Percentiles rank a stretch among this genome's conserved stretches.
Conservation (phyloP, 164 flowering plant species). For the Akebia trifoliata region DNA sequence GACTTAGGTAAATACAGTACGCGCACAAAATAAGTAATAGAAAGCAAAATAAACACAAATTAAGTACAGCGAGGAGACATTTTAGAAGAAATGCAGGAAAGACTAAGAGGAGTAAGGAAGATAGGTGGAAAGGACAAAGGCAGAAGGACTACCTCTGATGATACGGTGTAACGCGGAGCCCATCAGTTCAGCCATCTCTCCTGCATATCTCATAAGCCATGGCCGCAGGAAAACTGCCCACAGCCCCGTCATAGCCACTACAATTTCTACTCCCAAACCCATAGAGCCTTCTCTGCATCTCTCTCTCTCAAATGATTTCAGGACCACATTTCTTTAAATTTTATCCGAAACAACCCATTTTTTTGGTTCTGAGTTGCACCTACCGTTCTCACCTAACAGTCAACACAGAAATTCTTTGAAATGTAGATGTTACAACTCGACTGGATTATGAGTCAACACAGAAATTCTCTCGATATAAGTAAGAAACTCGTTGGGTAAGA, state of each 20-base stretch:
- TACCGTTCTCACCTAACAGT: too few relatives aligned
- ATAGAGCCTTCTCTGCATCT: slow-evolving; percentile 6
- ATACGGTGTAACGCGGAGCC: slow-evolving; percentile 12
- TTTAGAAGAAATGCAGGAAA: slow-evolving; percentile 1
- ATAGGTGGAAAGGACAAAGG: slow-evolving; percentile 15
- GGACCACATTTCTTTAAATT: background rate
- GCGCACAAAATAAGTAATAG: too few relatives aligned
- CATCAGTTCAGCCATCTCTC: slow-evolving; percentile 26
- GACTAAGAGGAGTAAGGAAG: slow-evolving; percentile 23
- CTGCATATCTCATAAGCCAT: slow-evolving; percentile 24
- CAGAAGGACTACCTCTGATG: slow-evolving; percentile 14
- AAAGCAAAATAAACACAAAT: too few relatives aligned
- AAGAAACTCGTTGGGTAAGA: too few relatives aligned
- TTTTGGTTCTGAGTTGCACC: too few relatives aligned
- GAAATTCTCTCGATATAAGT: too few relatives aligned
- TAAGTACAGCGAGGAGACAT: too few relatives aligned
- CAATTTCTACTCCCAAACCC: slow-evolving; percentile 23
- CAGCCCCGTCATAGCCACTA: slow-evolving; percentile 24
- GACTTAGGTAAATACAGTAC: too few relatives aligned
- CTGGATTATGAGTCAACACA: too few relatives aligned
- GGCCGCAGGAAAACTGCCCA: slow-evolving; percentile 30
- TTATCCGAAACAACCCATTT: too few relatives aligned
- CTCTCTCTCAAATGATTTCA: background rate
- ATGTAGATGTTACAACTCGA: too few relatives aligned
- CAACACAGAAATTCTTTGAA: too few relatives aligned